phyloP scores from a whole-genome alignment of 2,329 filamentous ascomycete species.

The Sphaceloma murrayae region DNA sequence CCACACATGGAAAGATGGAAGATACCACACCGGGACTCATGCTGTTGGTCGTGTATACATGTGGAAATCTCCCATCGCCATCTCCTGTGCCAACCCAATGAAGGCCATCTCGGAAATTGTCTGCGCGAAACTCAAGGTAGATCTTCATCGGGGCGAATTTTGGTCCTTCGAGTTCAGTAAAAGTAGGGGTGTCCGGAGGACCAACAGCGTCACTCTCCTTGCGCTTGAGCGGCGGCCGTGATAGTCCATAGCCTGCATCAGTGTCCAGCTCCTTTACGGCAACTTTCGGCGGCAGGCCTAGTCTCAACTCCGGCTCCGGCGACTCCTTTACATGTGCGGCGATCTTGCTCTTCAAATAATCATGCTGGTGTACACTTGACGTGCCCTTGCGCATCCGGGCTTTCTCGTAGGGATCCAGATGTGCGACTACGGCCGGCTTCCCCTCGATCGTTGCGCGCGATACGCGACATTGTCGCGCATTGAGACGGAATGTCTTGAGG shows the following conservation, averaged over 20 bases:
- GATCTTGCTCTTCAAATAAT: slow-evolving; percentile 61
- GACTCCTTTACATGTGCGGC: slow-evolving; percentile 46
- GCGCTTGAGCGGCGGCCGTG: slow-evolving; percentile 25
- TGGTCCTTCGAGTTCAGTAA: slow-evolving; percentile 25
- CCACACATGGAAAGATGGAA: slow-evolving; percentile 86
- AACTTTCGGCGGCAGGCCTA: slow-evolving; percentile 51
- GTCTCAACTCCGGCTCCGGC: slow-evolving; percentile 48
- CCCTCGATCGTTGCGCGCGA: slow-evolving; percentile 42
- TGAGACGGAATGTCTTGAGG: slow-evolving; percentile 47
- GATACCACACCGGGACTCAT: slow-evolving; percentile 68
- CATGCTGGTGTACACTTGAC: slow-evolving; percentile 62
- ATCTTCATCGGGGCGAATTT: slow-evolving; percentile 52
- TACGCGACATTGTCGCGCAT: slow-evolving; percentile 53
- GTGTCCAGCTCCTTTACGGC: slow-evolving; percentile 53
- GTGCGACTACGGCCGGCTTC: slow-evolving; percentile 30
- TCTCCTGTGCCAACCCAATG: slow-evolving; percentile 83
- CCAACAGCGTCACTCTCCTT: slow-evolving; percentile 30
- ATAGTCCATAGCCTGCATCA: slow-evolving; percentile 34
- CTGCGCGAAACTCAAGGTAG: slow-evolving; percentile 67
- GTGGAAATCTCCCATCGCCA: slow-evolving; percentile 73
- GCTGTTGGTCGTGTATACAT: slow-evolving; percentile 80
- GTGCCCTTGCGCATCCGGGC: slow-evolving; percentile 51
- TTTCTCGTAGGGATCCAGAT: slow-evolving; percentile 57
- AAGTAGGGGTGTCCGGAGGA: slow-evolving; percentile 23
- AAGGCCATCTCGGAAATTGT: slow-evolving; percentile 70